A percentile compares a stretch with the other conserved stretches of the same genome.
phyloP scores from a whole-genome alignment of 352 stramenopile genomes.

The Globisporangium rhizosaccharum region DNA sequence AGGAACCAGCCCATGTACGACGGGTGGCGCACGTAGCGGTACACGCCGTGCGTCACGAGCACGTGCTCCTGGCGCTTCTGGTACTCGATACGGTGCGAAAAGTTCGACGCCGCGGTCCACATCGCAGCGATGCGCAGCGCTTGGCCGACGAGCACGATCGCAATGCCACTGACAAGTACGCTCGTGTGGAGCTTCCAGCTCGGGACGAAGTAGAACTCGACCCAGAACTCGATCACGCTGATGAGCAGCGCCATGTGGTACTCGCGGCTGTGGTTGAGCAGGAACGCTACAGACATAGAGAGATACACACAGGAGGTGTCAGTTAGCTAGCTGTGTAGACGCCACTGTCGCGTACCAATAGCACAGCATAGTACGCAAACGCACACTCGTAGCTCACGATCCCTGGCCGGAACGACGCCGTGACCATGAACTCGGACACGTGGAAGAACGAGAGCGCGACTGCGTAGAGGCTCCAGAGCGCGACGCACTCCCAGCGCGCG shows the following conservation, averaged over 20 bases:
- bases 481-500: slow-evolving; percentile 42
- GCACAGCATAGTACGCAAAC: slow-evolving; percentile 8
- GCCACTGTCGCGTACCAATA: not conserved
- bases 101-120: slow-evolving; percentile 91
- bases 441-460: slow-evolving; percentile 81
- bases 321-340: not conserved
- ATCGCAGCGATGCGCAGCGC: slow-evolving; percentile 88
- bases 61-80: slow-evolving; percentile 91
- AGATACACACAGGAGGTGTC: too few relatives aligned
- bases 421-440: slow-evolving; percentile 80
- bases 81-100: slow-evolving; percentile 95
- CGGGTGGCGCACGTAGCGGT: slow-evolving; percentile 91
- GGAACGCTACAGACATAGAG: slow-evolving; percentile 47
- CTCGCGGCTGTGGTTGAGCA: slow-evolving; percentile 88
- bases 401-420: slow-evolving; percentile 67
- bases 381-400: slow-evolving; percentile 82
- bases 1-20: slow-evolving; percentile 97
- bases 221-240: slow-evolving; percentile 89
- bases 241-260: slow-evolving; percentile 84
- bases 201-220: slow-evolving; percentile 82
- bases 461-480: slow-evolving; percentile 72
- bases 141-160: slow-evolving; percentile 83
- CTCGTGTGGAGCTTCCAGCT: slow-evolving; percentile 56
- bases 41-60: slow-evolving; percentile 92
- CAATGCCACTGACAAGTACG: slow-evolving; percentile 56